Base-by-base conservation (phyloP, 768 basidiomycete genomes). In the Chiua virens region DNA sequence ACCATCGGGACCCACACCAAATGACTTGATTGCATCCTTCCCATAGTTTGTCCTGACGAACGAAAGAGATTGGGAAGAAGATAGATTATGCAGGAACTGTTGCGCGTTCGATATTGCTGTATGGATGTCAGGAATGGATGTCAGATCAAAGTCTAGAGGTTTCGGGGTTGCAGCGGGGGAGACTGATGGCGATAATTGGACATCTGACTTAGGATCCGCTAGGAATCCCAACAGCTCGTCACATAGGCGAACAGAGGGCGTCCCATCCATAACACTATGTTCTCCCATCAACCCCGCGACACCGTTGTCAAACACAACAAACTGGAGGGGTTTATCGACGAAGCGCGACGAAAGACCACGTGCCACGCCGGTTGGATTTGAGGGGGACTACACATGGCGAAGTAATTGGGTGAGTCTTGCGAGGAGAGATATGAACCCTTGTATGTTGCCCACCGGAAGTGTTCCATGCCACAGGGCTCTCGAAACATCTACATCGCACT, bases 181-280 rank as follows among this genome's bases (percentile, higher is more conserved):
- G 4, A 62, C 25, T 3, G 62, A 52, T 7, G 54, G 47, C 14
- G 73, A 48, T 11, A 73, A 34, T 22, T 85, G 84, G 40, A 83
- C 78, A 60, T 90, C 85, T 54, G 90, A 92, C n/a, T 70, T 55
- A 18, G 79, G 79, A 55, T 77, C 68, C 20, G 81, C 75, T 23
- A 92, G 69, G 62, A 75, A 76, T 50, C 77, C 77, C 55, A 92
- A 75, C 34, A 91, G 73, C 18, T 83, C 78, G 61, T 92, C 86
- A 58, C 82, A 86, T 58, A 91, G 65, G 21, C 89, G 79, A 22
- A 80, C 82, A 15, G 82, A 87, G 5, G 91, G 91, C 15, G 91
- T 92, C 32, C 91, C 91, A 60, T 93, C 91, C 91, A 93, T 93
- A 52, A 89, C 76, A 17, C 88, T 90, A 66, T 93, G 95, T 68